These are phyloP conservation scores for Naegleria gruberi DNA, from an alignment of 208 protist species.

Conservation along the genomic window DNA sequence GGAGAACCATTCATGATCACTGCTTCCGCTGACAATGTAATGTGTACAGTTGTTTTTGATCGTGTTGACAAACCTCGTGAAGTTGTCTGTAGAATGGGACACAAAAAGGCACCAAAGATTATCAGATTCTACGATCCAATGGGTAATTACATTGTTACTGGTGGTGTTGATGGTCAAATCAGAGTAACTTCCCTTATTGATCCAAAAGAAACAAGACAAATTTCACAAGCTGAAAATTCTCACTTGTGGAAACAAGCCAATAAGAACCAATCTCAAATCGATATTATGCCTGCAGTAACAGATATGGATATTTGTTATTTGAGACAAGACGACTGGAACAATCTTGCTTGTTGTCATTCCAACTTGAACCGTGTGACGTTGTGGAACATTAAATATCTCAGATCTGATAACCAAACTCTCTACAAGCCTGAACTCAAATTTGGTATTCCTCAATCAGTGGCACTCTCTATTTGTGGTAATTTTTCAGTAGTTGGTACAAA, in stretches of 20 bases:
- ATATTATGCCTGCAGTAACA: not conserved
- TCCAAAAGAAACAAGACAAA: not conserved
- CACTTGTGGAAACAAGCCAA: not conserved
- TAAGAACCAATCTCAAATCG: not conserved
- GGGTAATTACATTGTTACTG: not conserved
- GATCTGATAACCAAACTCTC: not conserved
- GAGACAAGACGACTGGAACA: constrained; percentile 10
- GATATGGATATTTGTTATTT: constrained; percentile 7
- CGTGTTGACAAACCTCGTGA: not conserved
- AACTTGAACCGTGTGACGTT: not conserved
- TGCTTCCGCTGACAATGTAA: not conserved
- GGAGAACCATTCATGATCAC: not conserved
- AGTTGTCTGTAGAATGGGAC: not conserved
- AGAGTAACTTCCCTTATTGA: not conserved
- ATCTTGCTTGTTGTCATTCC: not conserved
- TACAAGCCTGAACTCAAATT: not conserved
- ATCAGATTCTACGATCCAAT: constrained; percentile 17
- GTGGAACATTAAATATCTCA: not conserved
- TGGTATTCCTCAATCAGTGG: not conserved
- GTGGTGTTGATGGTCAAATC: not conserved
- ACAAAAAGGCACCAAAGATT: not conserved
- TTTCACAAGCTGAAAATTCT: not conserved
- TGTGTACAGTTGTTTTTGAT: not conserved
- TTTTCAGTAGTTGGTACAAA: not conserved
- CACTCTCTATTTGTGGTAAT: not conserved